Evolutionary conservation across 768 basidiomycete genomes (phyloP), one percentile per base, ranked within the genome.

Genomic region (Tricholoma bakamatsutake): DNA sequence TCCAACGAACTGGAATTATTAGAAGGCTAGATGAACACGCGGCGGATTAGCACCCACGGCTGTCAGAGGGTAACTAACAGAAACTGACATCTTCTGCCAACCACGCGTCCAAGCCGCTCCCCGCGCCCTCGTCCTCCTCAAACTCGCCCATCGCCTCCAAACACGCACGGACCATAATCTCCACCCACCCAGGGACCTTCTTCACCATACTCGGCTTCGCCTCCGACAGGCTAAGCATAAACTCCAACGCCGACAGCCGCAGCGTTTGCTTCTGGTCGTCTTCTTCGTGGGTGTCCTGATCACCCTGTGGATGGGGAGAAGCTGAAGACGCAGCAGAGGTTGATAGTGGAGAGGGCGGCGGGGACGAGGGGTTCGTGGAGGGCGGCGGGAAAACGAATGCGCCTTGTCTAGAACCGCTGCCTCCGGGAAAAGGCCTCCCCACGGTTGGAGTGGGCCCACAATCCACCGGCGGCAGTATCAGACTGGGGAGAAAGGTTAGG

Each of bases 131-230:
- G 40, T 67, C 86, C 39, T 87, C 85, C 0, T 84, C 81, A 17
- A 91, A 73, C 67, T 89, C 88, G 15, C 86, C 83, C 83, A 93
- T 88, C 2, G 88, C 89, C 66, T 92, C 89, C 37, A 92, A 65
- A 69, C 88, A 91, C 7, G 87, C 87, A 2, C 87, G 74, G 0
- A 93, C 86, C 37, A 90, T 70, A 13, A 83, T 76, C 7, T 75
- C 76, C 1, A 84, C 82, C 90, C 90, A 93, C 0, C 85, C 88
- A 21, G 79, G 76, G 0, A 83, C 80, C 39, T 82, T 77, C 60
- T 78, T 76, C 6, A 87, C 88, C 81, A 91, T 86, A 4, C 71
- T 70, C 0, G 90, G 84, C 34, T 79, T 76, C 2, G 88, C 81
- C 68, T 95, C 92, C 28, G 80, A 83, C n/a, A 96, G 69, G 11